Evolutionary conservation across 371 early-diverging fungal genomes (phyloP).

Genomic region (Mortierella sp.): DNA sequence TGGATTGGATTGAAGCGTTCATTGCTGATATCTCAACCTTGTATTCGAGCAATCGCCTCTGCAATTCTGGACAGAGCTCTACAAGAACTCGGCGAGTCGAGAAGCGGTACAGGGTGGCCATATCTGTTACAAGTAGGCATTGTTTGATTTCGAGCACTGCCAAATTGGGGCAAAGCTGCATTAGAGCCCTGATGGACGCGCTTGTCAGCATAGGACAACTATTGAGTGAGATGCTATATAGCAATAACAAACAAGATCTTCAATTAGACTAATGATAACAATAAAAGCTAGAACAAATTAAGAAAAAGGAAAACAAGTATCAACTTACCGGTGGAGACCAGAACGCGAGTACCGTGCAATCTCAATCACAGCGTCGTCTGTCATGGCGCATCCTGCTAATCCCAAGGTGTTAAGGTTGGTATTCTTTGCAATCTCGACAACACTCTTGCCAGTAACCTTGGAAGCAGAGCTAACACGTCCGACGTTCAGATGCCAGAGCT

Average conservation of each 20-base stretch:
- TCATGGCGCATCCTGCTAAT: constrained; percentile 70
- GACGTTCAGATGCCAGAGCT: constrained; percentile 66
- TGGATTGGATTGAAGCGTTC: constrained; percentile 35
- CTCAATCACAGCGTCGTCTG: constrained; percentile 66
- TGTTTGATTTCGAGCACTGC: constrained; percentile 74
- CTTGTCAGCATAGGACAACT: constrained; percentile 70
- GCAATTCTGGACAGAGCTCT: constrained; percentile 48
- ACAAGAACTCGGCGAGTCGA: constrained; percentile 46
- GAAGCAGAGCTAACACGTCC: constrained; percentile 68
- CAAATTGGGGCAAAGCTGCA: constrained; percentile 62
- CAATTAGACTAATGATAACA: not conserved
- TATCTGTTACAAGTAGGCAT: constrained; percentile 57
- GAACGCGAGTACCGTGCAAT: constrained; percentile 62
- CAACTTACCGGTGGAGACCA: constrained; percentile 60
- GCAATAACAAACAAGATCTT: not conserved
- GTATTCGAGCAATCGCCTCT: constrained; percentile 45
- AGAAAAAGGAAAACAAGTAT: constrained; percentile 1
- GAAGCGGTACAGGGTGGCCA: constrained; percentile 52
- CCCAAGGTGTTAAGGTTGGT: constrained; percentile 67
- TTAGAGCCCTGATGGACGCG: constrained; percentile 60
- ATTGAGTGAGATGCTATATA: constrained; percentile 64
- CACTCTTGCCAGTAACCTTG: constrained; percentile 65
- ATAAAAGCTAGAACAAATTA: not conserved
- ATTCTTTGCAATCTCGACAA: constrained; percentile 63
- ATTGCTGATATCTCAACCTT: constrained; percentile 46